These are phyloP conservation scores for Pyricularia pennisetigena DNA, from an alignment of 2,329 filamentous ascomycete species.

Conservation along the genomic window DNA sequence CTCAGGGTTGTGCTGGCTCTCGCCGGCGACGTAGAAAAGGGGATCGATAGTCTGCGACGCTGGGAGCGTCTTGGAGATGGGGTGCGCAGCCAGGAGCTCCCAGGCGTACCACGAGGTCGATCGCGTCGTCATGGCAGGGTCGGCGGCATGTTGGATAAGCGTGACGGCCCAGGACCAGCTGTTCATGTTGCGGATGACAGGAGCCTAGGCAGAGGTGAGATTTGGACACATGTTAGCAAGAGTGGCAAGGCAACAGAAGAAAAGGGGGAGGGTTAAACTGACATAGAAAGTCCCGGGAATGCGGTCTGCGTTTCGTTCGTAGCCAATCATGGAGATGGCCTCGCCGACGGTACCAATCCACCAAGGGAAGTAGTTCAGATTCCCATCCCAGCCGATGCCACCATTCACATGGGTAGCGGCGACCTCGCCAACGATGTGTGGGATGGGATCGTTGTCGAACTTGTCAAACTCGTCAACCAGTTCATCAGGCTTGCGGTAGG, in stretches of 20 bases:
- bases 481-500: slow-evolving; percentile 38
- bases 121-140: slow-evolving; percentile 34
- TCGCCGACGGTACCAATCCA: slow-evolving; percentile 7
- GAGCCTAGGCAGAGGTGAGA: slow-evolving; percentile 19
- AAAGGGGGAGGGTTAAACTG: background rate
- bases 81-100: slow-evolving; percentile 35
- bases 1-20: slow-evolving; percentile 15
- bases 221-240: background rate
- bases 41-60: slow-evolving; percentile 28
- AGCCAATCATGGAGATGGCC: slow-evolving; percentile 8
- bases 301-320: slow-evolving; percentile 9
- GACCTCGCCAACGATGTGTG: slow-evolving; percentile 29
- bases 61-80: slow-evolving; percentile 35
- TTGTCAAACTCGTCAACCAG: slow-evolving; percentile 38
- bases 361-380: slow-evolving; percentile 8
- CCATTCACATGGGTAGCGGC: slow-evolving; percentile 41
- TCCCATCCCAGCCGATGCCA: slow-evolving; percentile 29
- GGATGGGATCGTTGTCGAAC: slow-evolving; percentile 35
- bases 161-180: slow-evolving; percentile 41
- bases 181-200: slow-evolving; percentile 38
- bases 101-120: slow-evolving; percentile 41
- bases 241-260: background rate
- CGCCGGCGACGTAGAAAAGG: slow-evolving; percentile 39
- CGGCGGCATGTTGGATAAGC: slow-evolving; percentile 37
- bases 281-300: slow-evolving; percentile 6